Conservation (phyloP, 176 grass and related monocot genomes). For the Triticum aestivum region DNA sequence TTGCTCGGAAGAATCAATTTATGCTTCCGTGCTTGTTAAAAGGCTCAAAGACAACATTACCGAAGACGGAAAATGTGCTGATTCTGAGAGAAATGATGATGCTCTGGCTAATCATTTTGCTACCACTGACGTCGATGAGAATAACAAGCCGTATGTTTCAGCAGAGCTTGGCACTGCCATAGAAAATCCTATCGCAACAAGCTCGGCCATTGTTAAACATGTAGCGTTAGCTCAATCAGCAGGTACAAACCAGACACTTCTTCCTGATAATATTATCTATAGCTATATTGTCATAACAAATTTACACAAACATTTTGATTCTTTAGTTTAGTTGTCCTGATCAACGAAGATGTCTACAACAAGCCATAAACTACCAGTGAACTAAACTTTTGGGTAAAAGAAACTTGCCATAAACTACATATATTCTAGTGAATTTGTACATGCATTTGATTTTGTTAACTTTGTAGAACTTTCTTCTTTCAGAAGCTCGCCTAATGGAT, state of each 20-base stretch:
- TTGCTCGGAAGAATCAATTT: background rate
- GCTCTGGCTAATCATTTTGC: background rate
- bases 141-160: background rate
- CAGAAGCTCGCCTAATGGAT: background rate
- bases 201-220: background rate
- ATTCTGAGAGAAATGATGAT: background rate
- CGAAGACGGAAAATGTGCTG: background rate
- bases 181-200: background rate
- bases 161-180: background rate
- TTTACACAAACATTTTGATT: background rate
- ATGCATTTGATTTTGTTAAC: background rate
- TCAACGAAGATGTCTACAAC: background rate
- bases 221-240: background rate
- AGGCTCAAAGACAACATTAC: background rate
- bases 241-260: background rate
- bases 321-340: background rate
- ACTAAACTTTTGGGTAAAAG: too few relatives aligned
- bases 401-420: too few relatives aligned
- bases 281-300: background rate
- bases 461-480: background rate
- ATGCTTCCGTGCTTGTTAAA: background rate
- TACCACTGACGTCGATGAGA: background rate
- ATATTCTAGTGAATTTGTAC: too few relatives aligned
- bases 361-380: too few relatives aligned
- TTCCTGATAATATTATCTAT: background rate